Evolutionary conservation across 2,329 filamentous ascomycete genomes (phyloP).

Genomic region (Calonectria montana): DNA sequence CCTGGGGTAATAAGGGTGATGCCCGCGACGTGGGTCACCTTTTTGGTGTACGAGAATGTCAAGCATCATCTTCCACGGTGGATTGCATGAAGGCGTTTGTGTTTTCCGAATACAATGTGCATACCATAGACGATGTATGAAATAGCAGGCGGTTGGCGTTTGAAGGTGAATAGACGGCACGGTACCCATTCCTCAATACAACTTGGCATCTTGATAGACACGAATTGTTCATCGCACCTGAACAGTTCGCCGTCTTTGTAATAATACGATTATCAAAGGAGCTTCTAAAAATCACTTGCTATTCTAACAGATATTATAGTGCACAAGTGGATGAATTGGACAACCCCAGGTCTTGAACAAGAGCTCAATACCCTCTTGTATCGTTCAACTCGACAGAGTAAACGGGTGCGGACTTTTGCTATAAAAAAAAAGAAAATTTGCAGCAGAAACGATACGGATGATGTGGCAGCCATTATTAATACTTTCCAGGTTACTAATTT

Average conservation of each 20-base stretch:
- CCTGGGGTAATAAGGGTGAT: slow-evolving; percentile 92
- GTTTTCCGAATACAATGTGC: neutral
- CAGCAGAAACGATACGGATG: no score
- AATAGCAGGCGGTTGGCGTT: neutral
- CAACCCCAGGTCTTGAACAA: no score
- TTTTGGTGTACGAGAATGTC: slow-evolving; percentile 96
- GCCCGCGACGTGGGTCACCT: slow-evolving; percentile 95
- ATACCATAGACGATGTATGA: neutral
- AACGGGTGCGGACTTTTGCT: no score
- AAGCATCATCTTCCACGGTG: slow-evolving; percentile 74
- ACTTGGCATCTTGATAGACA: neutral
- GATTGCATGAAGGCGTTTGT: slow-evolving; percentile 35
- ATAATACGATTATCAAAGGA: neutral
- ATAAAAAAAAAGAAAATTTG: no score
- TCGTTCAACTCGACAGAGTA: no score
- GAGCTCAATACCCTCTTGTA: no score
- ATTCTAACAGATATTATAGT: no score
- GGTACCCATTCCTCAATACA: neutral
- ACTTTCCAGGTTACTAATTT: no score
- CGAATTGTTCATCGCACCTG: neutral
- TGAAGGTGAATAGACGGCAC: neutral
- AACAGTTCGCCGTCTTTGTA: neutral
- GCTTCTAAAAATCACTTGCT: no score
- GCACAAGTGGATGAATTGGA: no score
- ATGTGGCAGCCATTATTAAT: no score